These are phyloP conservation scores for Cordyceps fumosorosea DNA, from an alignment of 2,329 filamentous ascomycete genomes.

Conservation along the genomic window DNA sequence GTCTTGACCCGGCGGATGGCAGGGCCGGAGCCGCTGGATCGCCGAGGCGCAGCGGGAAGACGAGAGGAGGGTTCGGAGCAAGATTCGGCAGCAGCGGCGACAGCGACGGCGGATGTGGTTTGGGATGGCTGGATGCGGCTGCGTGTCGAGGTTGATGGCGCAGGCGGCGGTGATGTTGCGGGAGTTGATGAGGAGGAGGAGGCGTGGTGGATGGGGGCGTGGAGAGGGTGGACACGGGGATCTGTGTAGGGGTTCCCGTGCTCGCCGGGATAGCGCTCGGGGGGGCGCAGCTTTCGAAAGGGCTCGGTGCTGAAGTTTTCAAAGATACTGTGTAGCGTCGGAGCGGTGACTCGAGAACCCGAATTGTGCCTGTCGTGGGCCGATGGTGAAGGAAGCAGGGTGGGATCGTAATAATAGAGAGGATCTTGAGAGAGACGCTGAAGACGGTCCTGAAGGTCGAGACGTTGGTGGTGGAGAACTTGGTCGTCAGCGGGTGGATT, in stretches of 20 bases:
- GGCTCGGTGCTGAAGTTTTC: constrained; percentile 17
- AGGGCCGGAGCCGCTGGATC: constrained; percentile 22
- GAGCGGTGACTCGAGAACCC: constrained; percentile 17
- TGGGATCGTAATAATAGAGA: background rate
- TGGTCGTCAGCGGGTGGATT: background rate
- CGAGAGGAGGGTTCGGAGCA: background rate
- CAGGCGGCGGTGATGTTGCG: background rate
- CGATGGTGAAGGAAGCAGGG: constrained; percentile 4
- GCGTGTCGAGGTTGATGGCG: background rate
- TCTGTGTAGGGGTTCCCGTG: constrained; percentile 5
- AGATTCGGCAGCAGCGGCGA: background rate
- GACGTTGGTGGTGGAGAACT: constrained; percentile 10
- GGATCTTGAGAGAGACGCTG: constrained; percentile 8
- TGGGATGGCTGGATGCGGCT: background rate
- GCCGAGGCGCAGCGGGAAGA: background rate
- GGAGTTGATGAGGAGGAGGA: constrained; percentile 13
- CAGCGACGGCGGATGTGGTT: background rate
- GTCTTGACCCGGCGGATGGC: constrained; percentile 17
- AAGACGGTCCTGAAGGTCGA: constrained; percentile 5
- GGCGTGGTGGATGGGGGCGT: constrained; percentile 17
- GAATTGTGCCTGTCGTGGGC: background rate
- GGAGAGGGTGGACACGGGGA: constrained; percentile 21
- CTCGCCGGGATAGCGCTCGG: background rate
- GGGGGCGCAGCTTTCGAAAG: constrained; percentile 16
- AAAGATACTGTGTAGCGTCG: constrained; percentile 22